These are phyloP conservation scores for Oryza rufipogon DNA, from an alignment of 176 grass and related monocot genomes.

Conservation along the genomic window DNA sequence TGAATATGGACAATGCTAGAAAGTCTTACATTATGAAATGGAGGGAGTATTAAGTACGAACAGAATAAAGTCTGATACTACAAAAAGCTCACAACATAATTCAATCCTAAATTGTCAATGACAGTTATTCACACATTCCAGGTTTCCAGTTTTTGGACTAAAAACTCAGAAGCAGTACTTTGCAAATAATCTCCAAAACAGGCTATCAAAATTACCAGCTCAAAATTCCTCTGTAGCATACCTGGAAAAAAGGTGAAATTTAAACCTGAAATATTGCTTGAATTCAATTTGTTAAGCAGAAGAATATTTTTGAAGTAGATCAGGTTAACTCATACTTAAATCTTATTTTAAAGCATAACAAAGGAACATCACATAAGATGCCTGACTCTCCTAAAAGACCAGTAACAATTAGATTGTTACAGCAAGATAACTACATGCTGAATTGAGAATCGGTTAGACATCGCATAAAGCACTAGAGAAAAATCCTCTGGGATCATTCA, in stretches of 20 bases:
- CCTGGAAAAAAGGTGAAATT: not conserved
- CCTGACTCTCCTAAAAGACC: not conserved
- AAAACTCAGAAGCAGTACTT: not conserved
- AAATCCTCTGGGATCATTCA: not conserved
- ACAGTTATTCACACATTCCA: not conserved
- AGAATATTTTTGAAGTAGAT: not conserved
- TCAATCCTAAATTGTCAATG: not conserved
- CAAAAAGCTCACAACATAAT: not conserved
- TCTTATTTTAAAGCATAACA: not conserved
- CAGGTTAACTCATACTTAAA: not conserved
- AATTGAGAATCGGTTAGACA: not conserved
- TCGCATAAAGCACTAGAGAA: not conserved
- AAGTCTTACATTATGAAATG: too few species aligned
- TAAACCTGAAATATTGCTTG: not conserved
- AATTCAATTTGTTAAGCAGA: not conserved
- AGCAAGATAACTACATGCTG: not conserved
- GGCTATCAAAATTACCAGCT: not conserved
- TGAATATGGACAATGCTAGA: too few species aligned
- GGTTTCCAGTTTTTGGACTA: not conserved
- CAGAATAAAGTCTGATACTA: not conserved
- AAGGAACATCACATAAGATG: not conserved
- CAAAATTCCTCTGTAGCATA: not conserved
- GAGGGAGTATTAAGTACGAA: too few species aligned
- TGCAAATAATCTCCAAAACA: not conserved
- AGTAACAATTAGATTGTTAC: not conserved